Percentiles rank a stretch among this genome's conserved stretches.
phyloP scores from a whole-genome alignment of 768 basidiomycete genomes.

The Boletus rubroflammeus region DNA sequence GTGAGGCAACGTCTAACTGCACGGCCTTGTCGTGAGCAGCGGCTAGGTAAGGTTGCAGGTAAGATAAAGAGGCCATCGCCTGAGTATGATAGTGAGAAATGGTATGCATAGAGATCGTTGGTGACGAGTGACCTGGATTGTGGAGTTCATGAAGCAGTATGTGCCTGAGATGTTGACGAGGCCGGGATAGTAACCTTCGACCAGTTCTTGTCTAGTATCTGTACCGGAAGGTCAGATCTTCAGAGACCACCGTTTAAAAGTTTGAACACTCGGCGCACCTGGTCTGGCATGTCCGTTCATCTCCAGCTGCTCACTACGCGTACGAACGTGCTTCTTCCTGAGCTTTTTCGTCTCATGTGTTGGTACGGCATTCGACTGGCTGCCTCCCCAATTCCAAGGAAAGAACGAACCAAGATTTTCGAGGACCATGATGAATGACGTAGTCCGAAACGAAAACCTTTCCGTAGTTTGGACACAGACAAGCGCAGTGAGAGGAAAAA shows the following conservation, averaged over 20 bases:
- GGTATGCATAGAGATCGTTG: background rate
- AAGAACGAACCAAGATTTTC: slow-evolving; percentile 51
- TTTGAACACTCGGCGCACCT: slow-evolving; percentile 21
- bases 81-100: slow-evolving; percentile 32
- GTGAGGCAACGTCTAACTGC: slow-evolving; percentile 75
- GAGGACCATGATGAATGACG: slow-evolving; percentile 48
- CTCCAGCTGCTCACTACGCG: slow-evolving; percentile 55
- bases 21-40: slow-evolving; percentile 74
- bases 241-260: background rate
- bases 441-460: slow-evolving; percentile 29
- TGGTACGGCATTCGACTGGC: slow-evolving; percentile 19
- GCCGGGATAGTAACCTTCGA: slow-evolving; percentile 70
- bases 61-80: slow-evolving; percentile 86
- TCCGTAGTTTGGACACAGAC: slow-evolving; percentile 28
- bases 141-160: slow-evolving; percentile 97
- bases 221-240: background rate
- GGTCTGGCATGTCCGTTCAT: slow-evolving; percentile 34
- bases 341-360: slow-evolving; percentile 41
- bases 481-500: slow-evolving; percentile 37
- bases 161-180: slow-evolving; percentile 95
- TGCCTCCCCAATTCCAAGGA: slow-evolving; percentile 62
- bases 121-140: slow-evolving; percentile 62
- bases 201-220: slow-evolving; percentile 25
- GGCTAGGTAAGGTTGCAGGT: slow-evolving; percentile 78
- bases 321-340: slow-evolving; percentile 48